Evolutionary conservation across 2,329 filamentous ascomycete species (phyloP).

Genomic region (Clonostachys sp.): DNA sequence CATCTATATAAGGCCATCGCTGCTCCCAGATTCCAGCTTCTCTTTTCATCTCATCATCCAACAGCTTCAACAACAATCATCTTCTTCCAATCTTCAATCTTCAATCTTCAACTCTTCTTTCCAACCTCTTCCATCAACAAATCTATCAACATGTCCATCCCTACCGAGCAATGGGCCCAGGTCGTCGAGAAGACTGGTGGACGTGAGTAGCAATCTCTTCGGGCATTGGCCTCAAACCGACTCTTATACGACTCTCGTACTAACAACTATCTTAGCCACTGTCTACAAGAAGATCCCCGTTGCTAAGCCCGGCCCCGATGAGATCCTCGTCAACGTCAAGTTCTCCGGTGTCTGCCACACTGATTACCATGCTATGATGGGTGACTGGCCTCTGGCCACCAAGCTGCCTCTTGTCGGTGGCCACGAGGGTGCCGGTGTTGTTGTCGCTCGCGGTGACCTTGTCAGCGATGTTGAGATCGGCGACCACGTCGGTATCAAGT

Average conservation of each 20-base stretch:
- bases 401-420: conserved; percentile 86
- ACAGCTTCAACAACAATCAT: too few relatives aligned
- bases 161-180: conserved; percentile 85
- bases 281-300: conserved; percentile 81
- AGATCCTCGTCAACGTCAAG: conserved; percentile 89
- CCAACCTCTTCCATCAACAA: background rate
- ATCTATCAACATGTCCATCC: conserved; percentile 45
- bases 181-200: conserved; percentile 80
- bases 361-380: conserved; percentile 73
- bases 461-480: conserved; percentile 77
- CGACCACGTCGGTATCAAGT: conserved; percentile 85
- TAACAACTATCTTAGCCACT: conserved; percentile 36
- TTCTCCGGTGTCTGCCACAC: conserved; percentile 91
- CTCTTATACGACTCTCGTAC: background rate
- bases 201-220: conserved; percentile 36
- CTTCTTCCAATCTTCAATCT: too few relatives aligned
- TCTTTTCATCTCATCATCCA: too few relatives aligned
- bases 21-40: too few relatives aligned
- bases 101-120: background rate
- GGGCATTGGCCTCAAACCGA: background rate
- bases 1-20: too few relatives aligned
- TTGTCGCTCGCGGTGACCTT: conserved; percentile 74
- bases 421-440: conserved; percentile 73
- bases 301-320: conserved; percentile 74
- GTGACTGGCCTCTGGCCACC: conserved; percentile 81